Conservation (phyloP, 2,329 filamentous ascomycete species). For the Trichoderma simmonsii region DNA sequence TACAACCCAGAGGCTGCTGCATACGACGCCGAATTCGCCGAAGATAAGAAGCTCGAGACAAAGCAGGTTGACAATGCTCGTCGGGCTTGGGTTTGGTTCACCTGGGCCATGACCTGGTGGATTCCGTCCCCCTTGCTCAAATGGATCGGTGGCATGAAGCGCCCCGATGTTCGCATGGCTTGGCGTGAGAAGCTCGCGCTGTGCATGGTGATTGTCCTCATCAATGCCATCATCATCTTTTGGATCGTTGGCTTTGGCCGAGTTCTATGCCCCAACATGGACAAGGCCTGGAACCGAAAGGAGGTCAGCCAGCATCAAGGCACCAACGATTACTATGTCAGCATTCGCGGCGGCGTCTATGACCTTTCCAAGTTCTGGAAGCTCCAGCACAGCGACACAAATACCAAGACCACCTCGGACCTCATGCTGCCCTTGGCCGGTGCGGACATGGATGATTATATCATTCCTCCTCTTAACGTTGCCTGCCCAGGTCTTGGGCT, state of each 20-base stretch:
- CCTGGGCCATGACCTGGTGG: constrained; percentile 90
- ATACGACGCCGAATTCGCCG: constrained; percentile 72
- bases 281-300: constrained; percentile 78
- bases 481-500: constrained; percentile 73
- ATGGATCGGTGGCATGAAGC: constrained; percentile 90
- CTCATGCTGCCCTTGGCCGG: constrained; percentile 79
- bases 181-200: constrained; percentile 95
- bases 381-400: constrained; percentile 73
- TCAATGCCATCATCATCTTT: constrained; percentile 83
- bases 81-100: constrained; percentile 74
- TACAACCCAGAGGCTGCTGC: constrained; percentile 66
- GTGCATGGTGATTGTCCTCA: constrained; percentile 71
- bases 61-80: constrained; percentile 61
- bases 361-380: constrained; percentile 89
- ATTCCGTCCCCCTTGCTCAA: constrained; percentile 82
- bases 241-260: constrained; percentile 86
- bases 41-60: constrained; percentile 73
- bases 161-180: constrained; percentile 92
- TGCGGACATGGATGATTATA: constrained; percentile 77
- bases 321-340: constrained; percentile 80
- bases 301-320: constrained; percentile 70
- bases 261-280: constrained; percentile 82
- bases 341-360: constrained; percentile 83
- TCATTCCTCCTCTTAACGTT: constrained; percentile 70
- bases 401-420: constrained; percentile 55